Conservation (phyloP, 371 early-diverging fungal genomes). For the Parasitella parasitica region DNA sequence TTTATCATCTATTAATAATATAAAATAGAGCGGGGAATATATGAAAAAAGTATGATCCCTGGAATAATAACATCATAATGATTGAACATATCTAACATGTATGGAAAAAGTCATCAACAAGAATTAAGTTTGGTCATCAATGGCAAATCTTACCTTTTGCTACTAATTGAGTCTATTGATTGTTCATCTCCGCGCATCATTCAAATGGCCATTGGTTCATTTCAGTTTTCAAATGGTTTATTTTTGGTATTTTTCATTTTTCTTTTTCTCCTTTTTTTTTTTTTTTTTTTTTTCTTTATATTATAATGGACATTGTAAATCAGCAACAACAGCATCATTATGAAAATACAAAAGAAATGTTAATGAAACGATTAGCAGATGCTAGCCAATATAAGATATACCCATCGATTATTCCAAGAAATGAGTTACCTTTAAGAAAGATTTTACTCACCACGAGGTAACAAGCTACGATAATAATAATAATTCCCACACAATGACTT, state of each 20-base stretch:
- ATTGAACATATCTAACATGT: not conserved
- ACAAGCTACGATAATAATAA: not conserved
- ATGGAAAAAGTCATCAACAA: too few relatives aligned
- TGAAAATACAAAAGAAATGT: constrained; percentile 17
- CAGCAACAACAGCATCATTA: not conserved
- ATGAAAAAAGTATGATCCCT: not conserved
- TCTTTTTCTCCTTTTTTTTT: not conserved
- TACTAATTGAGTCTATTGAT: not conserved
- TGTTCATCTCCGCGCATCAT: not conserved
- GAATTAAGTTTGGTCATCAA: not conserved
- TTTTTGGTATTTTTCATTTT: constrained; percentile 2
- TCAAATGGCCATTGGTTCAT: not conserved
- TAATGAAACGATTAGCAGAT: constrained; percentile 28
- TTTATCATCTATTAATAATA: not conserved
- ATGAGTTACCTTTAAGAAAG: constrained; percentile 27
- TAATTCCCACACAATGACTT: constrained; percentile 3
- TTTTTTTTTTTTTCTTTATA: not conserved
- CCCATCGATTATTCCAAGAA: constrained; percentile 23
- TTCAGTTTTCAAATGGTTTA: not conserved
- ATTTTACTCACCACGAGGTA: constrained; percentile 32
- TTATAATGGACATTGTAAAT: not conserved
- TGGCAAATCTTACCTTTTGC: not conserved
- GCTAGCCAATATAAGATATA: constrained; percentile 33
- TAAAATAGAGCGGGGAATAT: not conserved
- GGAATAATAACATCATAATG: not conserved